Evolutionary conservation across 352 stramenopile species (phyloP), one percentile per base, ranked within the genome.

Genomic region (Globisporangium orthogonon): DNA sequence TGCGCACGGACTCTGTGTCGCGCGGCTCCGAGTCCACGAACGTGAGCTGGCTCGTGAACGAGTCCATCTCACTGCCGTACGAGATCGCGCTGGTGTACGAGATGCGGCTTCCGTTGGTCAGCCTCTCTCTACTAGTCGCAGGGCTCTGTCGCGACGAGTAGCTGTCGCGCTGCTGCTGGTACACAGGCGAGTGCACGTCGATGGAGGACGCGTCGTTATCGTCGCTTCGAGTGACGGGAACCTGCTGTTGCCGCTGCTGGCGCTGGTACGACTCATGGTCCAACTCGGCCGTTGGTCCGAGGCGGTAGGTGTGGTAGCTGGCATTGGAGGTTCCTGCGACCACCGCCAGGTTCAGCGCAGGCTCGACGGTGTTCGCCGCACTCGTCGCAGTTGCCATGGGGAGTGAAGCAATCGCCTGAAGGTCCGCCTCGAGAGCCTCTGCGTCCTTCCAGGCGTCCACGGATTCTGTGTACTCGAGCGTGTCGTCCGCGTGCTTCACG

Each of bases 221-320:
- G 66, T 61, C 48, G 66, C 58, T 23, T 56, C 49, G 35, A 61
- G 65, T 56, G 71, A 23, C 23, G 23, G 23, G 23, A 1, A 23
- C 23, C 23, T 23, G 23, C 23, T 23, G 23, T 23, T 23, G 23
- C 0, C 60, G n/a, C 51, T 14, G 40, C 54, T 55, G 37, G 65
- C 28, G 23, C 5, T 37, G 33, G 18, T 48, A 51, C 29, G 40
- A 40, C 18, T 46, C 37, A 3, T 13, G 18, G 15, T 66, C 70
- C 2, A 83, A 56, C 49, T 83, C 74, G 6, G 71, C 80, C 49
- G 73, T 60, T 65, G 62, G 58, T 61, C 65, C 67, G 52, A 56
- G 56, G 50, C 46, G 64, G 52, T 77, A 70, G 29, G 67, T 78
- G 59, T 74, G 69, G 52, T 87, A 87, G 56, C 69, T 75, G 29